Percentiles rank a stretch among this genome's conserved stretches.
Evolutionary conservation across 805 yeast species (phyloP).

Genomic region (Kodamaea laetipori): DNA sequence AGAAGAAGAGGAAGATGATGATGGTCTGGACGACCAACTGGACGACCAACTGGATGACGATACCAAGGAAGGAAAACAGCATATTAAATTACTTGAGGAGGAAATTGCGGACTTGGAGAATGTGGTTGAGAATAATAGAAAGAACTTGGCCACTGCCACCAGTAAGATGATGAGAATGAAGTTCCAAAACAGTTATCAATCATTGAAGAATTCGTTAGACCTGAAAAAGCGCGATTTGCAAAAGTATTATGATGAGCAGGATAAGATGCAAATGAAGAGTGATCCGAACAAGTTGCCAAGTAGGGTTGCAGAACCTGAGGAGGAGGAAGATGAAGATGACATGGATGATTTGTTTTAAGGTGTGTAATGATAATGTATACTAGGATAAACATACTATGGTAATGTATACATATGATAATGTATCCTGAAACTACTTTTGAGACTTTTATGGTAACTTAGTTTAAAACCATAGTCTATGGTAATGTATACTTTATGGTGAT

Average conservation of each 20-base stretch:
- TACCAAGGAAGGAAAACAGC: conserved; percentile 52
- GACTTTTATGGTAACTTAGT: no score
- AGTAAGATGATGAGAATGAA: conserved; percentile 87
- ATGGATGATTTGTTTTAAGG: conserved; percentile 39
- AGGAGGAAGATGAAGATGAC: conserved; percentile 35
- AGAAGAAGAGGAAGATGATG: conserved; percentile 58
- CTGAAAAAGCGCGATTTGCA: conserved; percentile 69
- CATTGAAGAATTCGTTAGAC: conserved; percentile 80
- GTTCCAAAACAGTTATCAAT: conserved; percentile 75
- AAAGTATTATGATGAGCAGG: conserved; percentile 30
- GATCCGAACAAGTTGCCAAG: conserved; percentile 27
- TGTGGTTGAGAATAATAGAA: conserved; percentile 74
- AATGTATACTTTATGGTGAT: no score
- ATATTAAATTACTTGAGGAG: conserved; percentile 74
- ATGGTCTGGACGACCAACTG: conserved; percentile 52
- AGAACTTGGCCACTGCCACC: conserved; percentile 68
- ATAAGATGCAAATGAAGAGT: conserved; percentile 25
- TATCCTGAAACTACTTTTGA: no score
- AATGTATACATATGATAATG: no score
- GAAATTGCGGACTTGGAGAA: conserved; percentile 80
- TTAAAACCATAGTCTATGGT: no score
- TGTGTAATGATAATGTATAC: background rate
- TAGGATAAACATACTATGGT: no score
- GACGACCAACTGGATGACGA: conserved; percentile 54
- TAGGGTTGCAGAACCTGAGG: conserved; percentile 6